A percentile compares a stretch with the other conserved stretches of the same genome.
These are phyloP conservation scores for Sporothrix phasma DNA, from an alignment of 2,329 filamentous ascomycete genomes.

Conservation along the genomic window DNA sequence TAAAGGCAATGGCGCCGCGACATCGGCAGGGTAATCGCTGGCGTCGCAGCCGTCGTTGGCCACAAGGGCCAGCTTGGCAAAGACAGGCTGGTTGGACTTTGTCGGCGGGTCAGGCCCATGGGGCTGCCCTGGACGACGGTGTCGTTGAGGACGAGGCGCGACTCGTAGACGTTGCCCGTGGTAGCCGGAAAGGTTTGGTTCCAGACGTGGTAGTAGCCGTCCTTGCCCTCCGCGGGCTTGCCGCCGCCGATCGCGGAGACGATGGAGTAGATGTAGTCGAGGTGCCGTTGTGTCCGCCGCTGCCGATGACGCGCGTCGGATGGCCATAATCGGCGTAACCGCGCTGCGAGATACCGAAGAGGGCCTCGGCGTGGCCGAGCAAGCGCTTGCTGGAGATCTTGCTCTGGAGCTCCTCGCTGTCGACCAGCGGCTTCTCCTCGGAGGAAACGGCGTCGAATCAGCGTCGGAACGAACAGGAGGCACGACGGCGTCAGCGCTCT, in stretches of 20 bases:
- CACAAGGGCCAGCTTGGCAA: constrained; percentile 50
- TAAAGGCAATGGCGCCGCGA: constrained; percentile 59
- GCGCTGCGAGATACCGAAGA: constrained; percentile 53
- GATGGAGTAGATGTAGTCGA: constrained; percentile 51
- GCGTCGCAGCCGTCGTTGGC: constrained; percentile 52
- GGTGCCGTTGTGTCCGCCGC: constrained; percentile 54
- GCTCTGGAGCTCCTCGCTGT: constrained; percentile 45
- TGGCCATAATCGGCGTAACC: constrained; percentile 52
- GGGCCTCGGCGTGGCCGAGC: constrained; percentile 46
- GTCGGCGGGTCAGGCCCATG: constrained; percentile 62
- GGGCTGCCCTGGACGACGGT: constrained; percentile 41
- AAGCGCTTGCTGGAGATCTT: constrained; percentile 48
- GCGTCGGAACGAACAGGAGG: neutral
- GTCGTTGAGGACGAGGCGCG: constrained; percentile 45
- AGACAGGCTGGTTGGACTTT: constrained; percentile 46
- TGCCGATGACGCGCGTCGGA: constrained; percentile 62
- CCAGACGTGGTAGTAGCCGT: constrained; percentile 48
- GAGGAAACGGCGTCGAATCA: neutral
- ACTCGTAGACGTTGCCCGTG: constrained; percentile 50
- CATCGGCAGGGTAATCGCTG: constrained; percentile 50
- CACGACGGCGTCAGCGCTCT: neutral
- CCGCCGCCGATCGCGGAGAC: constrained; percentile 41
- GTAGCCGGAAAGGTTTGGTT: constrained; percentile 56
- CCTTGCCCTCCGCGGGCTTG: constrained; percentile 6
- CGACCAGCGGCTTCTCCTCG: constrained; percentile 23